Percentiles rank a stretch among this genome's conserved stretches.
Evolutionary conservation across 225 moss, liverwort and hornwort genomes (phyloP).

Genomic region (Marchantia polymorpha): DNA sequence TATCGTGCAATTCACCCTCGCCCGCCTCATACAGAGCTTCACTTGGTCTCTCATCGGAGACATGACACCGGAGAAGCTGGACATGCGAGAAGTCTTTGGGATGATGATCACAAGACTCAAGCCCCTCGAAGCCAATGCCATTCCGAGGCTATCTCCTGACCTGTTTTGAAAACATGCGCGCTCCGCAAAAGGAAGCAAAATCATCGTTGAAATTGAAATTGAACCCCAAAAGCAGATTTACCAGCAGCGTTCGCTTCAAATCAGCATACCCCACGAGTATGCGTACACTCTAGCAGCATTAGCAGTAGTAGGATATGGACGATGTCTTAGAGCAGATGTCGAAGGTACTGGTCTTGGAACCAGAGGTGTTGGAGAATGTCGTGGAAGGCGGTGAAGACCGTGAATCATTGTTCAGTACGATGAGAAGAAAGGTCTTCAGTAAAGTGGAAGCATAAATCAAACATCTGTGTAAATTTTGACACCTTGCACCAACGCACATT

Average conservation of each 20-base stretch:
- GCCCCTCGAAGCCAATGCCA: slow-evolving; percentile 3
- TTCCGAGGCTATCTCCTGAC: slow-evolving; percentile 2
- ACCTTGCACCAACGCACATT: neutral
- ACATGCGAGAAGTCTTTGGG: slow-evolving; percentile 8
- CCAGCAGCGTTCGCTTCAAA: too few relatives aligned
- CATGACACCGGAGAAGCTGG: slow-evolving; percentile 4
- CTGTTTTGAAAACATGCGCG: slow-evolving; percentile 1
- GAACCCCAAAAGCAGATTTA: too few relatives aligned
- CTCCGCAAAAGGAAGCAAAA: too few relatives aligned
- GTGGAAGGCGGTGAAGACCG: too few relatives aligned
- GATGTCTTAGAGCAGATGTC: neutral
- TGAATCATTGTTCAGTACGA: neutral
- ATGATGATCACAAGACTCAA: neutral
- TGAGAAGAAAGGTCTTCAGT: neutral
- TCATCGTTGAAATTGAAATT: too few relatives aligned
- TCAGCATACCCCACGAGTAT: too few relatives aligned
- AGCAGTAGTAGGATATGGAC: neutral
- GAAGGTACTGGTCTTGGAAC: too few relatives aligned
- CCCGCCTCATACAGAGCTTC: slow-evolving; percentile 31
- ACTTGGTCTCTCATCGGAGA: slow-evolving; percentile 28
- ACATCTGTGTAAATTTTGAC: neutral
- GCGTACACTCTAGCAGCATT: neutral
- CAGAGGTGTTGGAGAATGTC: too few relatives aligned
- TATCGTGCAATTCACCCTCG: slow-evolving; percentile 24
- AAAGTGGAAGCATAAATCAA: neutral